Evolutionary conservation across 306 rosid species (phyloP).

Genomic region (Casuarina glauca): DNA sequence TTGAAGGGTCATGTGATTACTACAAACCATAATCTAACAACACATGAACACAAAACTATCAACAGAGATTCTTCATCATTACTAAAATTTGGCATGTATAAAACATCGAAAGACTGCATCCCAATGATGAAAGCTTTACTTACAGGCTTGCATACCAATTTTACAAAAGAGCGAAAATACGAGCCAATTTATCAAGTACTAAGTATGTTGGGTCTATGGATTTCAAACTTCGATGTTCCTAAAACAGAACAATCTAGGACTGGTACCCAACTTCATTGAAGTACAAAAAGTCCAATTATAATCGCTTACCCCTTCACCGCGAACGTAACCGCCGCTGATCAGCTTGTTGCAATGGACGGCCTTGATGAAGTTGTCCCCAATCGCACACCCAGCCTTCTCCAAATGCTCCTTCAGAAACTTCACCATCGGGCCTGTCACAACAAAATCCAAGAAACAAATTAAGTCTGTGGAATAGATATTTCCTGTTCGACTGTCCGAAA

Average conservation of each 20-base stretch:
- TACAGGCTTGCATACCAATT: not conserved
- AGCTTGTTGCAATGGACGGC: slow-evolving; percentile 48
- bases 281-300: not conserved
- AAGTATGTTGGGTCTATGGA: not conserved
- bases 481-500: not conserved
- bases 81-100: not conserved
- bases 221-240: not conserved
- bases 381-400: slow-evolving; percentile 71
- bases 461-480: not conserved
- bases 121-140: not conserved
- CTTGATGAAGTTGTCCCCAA: slow-evolving; percentile 58
- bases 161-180: not conserved
- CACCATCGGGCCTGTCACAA: slow-evolving; percentile 60
- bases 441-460: not conserved
- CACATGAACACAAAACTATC: slow-evolving; percentile 22
- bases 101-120: not conserved
- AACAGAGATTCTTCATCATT: not conserved
- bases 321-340: slow-evolving; percentile 58
- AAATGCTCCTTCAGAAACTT: slow-evolving; percentile 62
- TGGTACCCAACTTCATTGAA: not conserved
- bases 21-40: slow-evolving; percentile 66
- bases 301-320: slow-evolving; percentile 64
- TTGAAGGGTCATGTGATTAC: slow-evolving; percentile 56
- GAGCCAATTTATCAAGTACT: not conserved
- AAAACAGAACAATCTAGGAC: not conserved